These are phyloP conservation scores for Pythium graminicola DNA, from an alignment of 352 stramenopile genomes.

Conservation along the genomic window DNA sequence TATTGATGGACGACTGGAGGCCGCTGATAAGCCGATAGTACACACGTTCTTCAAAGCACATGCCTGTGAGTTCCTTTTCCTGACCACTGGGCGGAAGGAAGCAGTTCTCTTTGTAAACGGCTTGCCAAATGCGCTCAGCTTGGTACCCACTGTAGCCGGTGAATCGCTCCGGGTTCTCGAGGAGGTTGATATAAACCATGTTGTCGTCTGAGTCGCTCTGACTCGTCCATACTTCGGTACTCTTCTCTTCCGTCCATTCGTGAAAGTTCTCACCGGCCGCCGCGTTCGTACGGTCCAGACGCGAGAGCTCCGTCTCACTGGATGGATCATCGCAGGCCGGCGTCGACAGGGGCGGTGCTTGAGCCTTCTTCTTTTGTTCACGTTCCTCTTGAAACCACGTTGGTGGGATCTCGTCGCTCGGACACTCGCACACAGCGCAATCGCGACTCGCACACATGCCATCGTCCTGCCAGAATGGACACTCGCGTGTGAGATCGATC, in stretches of 20 bases:
- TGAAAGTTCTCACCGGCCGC: conserved; percentile 51
- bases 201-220: conserved; percentile 49
- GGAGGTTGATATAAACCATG: conserved; percentile 93
- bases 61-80: conserved; percentile 55
- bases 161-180: conserved; percentile 97
- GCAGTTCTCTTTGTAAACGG: conserved; percentile 98
- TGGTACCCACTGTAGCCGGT: conserved; percentile 95
- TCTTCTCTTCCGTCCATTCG: conserved; percentile 58
- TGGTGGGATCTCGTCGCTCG: conserved; percentile 76
- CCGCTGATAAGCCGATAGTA: conserved; percentile 96
- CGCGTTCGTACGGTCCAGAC: conserved; percentile 69
- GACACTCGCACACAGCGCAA: conserved; percentile 87
- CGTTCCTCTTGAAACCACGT: conserved; percentile 58
- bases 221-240: conserved; percentile 50
- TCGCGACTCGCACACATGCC: conserved; percentile 86
- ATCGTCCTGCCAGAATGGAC: conserved; percentile 88
- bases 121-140: conserved; percentile 92
- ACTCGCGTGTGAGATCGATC: conserved; percentile 86
- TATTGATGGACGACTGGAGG: conserved; percentile 95
- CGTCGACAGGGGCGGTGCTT: not conserved
- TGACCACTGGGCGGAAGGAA: conserved; percentile 54
- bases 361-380: conserved; percentile 20
- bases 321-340: conserved; percentile 40
- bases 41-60: conserved; percentile 93
- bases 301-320: conserved; percentile 64